phyloP scores from a whole-genome alignment of 1,284 basidiomycete species.

The Phellopilus nigrolimitatus region DNA sequence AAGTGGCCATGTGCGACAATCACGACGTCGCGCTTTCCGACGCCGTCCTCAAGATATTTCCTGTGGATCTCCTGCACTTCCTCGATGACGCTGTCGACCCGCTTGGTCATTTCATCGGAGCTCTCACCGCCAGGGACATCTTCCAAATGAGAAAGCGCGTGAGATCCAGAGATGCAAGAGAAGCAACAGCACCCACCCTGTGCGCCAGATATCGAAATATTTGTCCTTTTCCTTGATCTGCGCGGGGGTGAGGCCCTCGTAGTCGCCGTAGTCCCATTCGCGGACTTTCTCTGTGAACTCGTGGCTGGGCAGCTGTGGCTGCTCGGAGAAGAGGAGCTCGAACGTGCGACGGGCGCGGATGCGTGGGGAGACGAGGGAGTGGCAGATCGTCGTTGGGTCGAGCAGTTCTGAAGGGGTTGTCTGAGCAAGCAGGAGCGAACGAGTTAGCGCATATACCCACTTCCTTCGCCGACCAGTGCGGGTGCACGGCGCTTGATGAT shows the following conservation, averaged over 20 bases:
- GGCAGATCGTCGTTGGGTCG: constrained; percentile 75
- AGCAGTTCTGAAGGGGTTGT: constrained; percentile 55
- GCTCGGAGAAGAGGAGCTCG: constrained; percentile 68
- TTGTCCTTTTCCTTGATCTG: constrained; percentile 71
- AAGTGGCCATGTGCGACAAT: constrained; percentile 84
- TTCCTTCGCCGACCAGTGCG: constrained; percentile 68
- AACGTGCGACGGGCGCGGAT: constrained; percentile 82
- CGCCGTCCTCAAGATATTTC: constrained; percentile 61
- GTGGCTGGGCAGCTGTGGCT: constrained; percentile 47
- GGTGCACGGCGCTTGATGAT: constrained; percentile 65
- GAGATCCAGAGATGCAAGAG: neutral
- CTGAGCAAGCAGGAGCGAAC: neutral
- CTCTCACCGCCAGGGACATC: constrained; percentile 87
- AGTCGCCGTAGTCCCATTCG: constrained; percentile 91
- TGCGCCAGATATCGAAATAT: constrained; percentile 77
- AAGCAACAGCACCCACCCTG: constrained; percentile 49
- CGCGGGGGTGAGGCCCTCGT: constrained; percentile 73
- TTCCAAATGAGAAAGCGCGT: constrained; percentile 25
- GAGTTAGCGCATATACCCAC: constrained; percentile 45
- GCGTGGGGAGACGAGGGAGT: constrained; percentile 80
- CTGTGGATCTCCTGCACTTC: constrained; percentile 69
- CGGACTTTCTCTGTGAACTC: constrained; percentile 59
- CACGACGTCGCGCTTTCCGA: constrained; percentile 64
- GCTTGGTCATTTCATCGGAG: constrained; percentile 68
- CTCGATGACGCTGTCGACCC: constrained; percentile 74